phyloP scores from a whole-genome alignment of 139 green algal species.

The Nannochloris sp. region DNA sequence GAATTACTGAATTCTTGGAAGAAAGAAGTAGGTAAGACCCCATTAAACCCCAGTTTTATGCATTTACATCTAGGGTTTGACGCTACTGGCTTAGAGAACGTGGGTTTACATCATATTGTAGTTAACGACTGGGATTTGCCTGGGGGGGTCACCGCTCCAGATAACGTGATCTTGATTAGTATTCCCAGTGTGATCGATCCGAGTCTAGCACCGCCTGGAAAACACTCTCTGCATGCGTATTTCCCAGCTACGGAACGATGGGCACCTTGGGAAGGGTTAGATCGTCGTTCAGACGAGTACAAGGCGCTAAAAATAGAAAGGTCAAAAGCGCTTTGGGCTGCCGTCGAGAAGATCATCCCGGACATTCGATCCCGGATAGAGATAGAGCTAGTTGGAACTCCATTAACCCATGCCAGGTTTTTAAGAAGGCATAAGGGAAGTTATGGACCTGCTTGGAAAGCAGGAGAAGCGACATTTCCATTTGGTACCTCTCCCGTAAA shows the following conservation, averaged over 20 bases:
- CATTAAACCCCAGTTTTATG: slow-evolving; percentile 86
- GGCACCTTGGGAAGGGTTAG: slow-evolving; percentile 68
- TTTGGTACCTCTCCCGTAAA: slow-evolving; percentile 66
- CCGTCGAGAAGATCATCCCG: slow-evolving; percentile 77
- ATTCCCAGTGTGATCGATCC: slow-evolving; percentile 76
- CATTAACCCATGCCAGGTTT: slow-evolving; percentile 88
- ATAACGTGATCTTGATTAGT: slow-evolving; percentile 90
- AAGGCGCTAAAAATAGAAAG: slow-evolving; percentile 83
- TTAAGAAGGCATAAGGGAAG: slow-evolving; percentile 69
- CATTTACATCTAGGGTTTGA: slow-evolving; percentile 94
- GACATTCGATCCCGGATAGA: slow-evolving; percentile 71
- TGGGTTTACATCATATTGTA: slow-evolving; percentile 96
- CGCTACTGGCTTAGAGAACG: slow-evolving; percentile 45
- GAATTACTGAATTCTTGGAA: slow-evolving; percentile 37
- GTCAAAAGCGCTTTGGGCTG: slow-evolving; percentile 74
- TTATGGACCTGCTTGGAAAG: slow-evolving; percentile 69
- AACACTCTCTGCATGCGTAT: slow-evolving; percentile 83
- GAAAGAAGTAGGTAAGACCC: slow-evolving; percentile 32
- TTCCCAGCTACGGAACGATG: slow-evolving; percentile 82
- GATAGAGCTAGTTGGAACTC: slow-evolving; percentile 75
- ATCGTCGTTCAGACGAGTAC: slow-evolving; percentile 69
- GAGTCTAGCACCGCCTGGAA: slow-evolving; percentile 62
- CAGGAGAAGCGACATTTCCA: slow-evolving; percentile 51
- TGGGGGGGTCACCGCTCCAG: slow-evolving; percentile 62
- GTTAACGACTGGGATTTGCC: slow-evolving; percentile 85